phyloP scores from a whole-genome alignment of 306 rosid genomes.

The Acacia acuminata region DNA sequence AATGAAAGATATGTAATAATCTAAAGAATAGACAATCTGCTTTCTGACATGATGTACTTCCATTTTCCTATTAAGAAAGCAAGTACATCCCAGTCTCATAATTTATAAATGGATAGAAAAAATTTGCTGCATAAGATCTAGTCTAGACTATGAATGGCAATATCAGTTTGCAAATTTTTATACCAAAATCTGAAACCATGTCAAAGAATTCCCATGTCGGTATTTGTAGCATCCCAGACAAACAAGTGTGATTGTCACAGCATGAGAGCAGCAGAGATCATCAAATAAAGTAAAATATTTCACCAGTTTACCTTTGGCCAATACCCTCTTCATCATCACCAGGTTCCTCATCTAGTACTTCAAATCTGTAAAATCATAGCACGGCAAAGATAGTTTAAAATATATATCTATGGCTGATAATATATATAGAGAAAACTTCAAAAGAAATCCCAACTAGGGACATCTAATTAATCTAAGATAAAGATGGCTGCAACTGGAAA shows the following conservation, averaged over 20 bases:
- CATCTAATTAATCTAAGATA: not conserved
- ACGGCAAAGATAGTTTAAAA: not conserved
- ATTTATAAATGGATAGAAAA: not conserved
- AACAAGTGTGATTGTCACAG: not conserved
- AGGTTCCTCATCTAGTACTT: conserved; percentile 95
- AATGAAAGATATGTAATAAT: not conserved
- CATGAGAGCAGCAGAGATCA: not conserved
- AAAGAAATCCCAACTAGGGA: not conserved
- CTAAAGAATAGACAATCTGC: not conserved
- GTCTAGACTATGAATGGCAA: not conserved
- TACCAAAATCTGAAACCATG: not conserved
- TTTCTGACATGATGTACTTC: not conserved
- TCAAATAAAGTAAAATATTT: not conserved
- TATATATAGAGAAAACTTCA: not conserved
- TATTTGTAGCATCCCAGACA: conserved; percentile 3
- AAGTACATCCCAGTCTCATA: not conserved
- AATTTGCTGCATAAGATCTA: not conserved
- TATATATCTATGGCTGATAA: not conserved
- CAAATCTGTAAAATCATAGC: conserved; percentile 60
- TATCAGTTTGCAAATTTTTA: conserved; percentile 12
- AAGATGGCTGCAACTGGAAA: not conserved
- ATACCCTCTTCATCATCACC: conserved; percentile 92
- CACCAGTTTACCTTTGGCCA: conserved; percentile 65
- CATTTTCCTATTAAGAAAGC: not conserved
- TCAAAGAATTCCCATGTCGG: conserved; percentile 15